These are phyloP conservation scores for Tuber borchii DNA, from an alignment of 495 filamentous ascomycete genomes.

Conservation along the genomic window DNA sequence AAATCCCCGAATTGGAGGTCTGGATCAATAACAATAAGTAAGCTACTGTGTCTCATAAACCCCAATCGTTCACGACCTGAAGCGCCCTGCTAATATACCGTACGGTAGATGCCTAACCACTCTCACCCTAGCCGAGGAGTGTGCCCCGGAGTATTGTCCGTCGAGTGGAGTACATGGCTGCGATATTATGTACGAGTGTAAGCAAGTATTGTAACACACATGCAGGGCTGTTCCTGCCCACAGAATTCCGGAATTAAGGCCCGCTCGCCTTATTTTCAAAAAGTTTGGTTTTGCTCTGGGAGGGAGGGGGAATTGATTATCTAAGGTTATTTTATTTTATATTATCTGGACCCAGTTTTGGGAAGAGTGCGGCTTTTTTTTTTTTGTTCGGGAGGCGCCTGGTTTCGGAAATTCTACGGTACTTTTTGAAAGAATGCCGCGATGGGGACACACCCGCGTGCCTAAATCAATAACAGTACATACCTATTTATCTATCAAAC, in stretches of 20 bases:
- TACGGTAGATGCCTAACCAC: not conserved
- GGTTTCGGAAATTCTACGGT: not conserved
- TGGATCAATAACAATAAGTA: not conserved
- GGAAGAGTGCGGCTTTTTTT: not conserved
- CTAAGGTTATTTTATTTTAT: not conserved
- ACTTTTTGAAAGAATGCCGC: not conserved
- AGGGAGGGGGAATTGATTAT: not conserved
- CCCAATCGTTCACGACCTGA: not conserved
- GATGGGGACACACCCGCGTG: not conserved
- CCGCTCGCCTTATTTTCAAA: not conserved
- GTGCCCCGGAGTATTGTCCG: conserved; percentile 1
- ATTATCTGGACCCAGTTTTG: no score
- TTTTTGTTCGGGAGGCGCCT: not conserved
- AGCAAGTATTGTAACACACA: not conserved
- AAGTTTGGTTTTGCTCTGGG: not conserved
- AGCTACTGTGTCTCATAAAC: not conserved
- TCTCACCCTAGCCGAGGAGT: not conserved
- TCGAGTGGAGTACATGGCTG: not conserved
- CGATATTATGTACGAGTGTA: not conserved
- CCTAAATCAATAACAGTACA: not conserved
- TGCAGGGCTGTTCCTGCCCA: not conserved
- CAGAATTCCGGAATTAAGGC: not conserved
- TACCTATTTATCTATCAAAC: not conserved
- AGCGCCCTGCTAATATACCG: not conserved
- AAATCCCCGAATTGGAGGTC: not conserved